These are phyloP conservation scores for Wickerhamiella nectarea DNA, from an alignment of 805 yeast species.

Conservation along the genomic window DNA sequence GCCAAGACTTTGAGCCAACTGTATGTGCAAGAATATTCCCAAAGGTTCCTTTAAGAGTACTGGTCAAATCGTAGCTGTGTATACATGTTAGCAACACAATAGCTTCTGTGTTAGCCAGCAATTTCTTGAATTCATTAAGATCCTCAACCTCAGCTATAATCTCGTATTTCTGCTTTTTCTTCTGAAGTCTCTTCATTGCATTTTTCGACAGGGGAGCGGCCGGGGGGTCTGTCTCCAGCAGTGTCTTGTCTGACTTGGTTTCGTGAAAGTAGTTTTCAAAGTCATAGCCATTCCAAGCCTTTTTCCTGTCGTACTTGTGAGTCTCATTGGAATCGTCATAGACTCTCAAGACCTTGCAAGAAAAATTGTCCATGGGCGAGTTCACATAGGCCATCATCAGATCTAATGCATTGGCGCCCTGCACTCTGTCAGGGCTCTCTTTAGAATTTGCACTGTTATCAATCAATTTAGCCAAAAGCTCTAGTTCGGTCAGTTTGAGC, in stretches of 20 bases:
- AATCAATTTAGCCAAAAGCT: constrained; percentile 24
- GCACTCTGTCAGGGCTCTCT: constrained; percentile 22
- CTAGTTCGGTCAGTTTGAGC: constrained; percentile 19
- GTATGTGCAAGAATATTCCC: constrained; percentile 20
- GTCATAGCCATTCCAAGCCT: constrained; percentile 26
- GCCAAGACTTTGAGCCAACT: constrained; percentile 26
- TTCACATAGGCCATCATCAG: constrained; percentile 23
- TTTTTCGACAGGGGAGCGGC: constrained; percentile 21
- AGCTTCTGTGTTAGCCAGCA: constrained; percentile 31
- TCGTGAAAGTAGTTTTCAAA: constrained; percentile 17
- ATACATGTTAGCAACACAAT: constrained; percentile 29
- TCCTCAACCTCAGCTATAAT: constrained; percentile 19
- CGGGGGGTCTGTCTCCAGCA: not conserved
- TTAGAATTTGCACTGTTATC: constrained; percentile 21
- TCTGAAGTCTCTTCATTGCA: constrained; percentile 22
- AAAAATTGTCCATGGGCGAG: constrained; percentile 21
- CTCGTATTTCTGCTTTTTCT: constrained; percentile 18
- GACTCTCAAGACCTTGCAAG: constrained; percentile 25
- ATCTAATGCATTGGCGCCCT: constrained; percentile 25
- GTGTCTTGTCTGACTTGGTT: not conserved
- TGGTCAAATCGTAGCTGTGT: constrained; percentile 29
- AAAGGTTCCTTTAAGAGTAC: constrained; percentile 23
- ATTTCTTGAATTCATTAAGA: constrained; percentile 25
- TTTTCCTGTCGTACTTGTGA: constrained; percentile 18
- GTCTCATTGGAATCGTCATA: constrained; percentile 17